Conservation (phyloP, 1,139 yeast species). For the Kodamaea plutei region DNA sequence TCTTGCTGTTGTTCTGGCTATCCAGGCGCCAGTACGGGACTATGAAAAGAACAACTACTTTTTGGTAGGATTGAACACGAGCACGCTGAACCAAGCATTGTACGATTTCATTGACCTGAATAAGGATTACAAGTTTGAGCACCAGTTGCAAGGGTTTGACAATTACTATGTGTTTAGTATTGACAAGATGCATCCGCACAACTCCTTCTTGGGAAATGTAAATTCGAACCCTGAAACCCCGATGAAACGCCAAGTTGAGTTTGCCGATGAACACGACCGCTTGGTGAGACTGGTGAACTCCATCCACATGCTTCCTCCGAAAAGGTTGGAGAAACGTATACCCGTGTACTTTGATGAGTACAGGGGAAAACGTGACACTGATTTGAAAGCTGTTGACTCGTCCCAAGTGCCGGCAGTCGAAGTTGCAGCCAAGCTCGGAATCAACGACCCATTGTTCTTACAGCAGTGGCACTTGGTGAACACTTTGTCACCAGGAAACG, state of each 20-base stretch:
- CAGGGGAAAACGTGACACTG: constrained; percentile 1
- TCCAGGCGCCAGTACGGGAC: constrained; percentile 28
- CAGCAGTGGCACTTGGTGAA: constrained; percentile 92
- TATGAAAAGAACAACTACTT: constrained; percentile 47
- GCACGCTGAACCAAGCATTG: constrained; percentile 23
- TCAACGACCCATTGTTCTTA: constrained; percentile 74
- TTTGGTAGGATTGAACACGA: constrained; percentile 50
- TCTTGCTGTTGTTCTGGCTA: background rate
- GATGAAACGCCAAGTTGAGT: constrained; percentile 27
- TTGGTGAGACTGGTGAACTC: constrained; percentile 33
- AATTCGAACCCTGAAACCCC: constrained; percentile 26
- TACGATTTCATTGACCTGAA: constrained; percentile 30
- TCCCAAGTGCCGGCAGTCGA: constrained; percentile 40
- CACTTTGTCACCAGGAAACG: constrained; percentile 68
- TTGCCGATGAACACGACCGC: constrained; percentile 24
- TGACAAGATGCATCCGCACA: constrained; percentile 28
- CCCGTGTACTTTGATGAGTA: constrained; percentile 28
- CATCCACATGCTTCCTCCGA: constrained; percentile 50
- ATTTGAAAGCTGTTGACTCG: constrained; percentile 38
- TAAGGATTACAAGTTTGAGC: constrained; percentile 46
- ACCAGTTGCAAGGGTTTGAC: constrained; percentile 53
- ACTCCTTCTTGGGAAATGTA: constrained; percentile 33
- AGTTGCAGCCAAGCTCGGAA: constrained; percentile 53
- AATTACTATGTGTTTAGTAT: constrained; percentile 62
- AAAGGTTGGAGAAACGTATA: constrained; percentile 41